Percentiles rank a stretch among this genome's conserved stretches.
Conservation (phyloP, 1,284 basidiomycete species). For the Pseudozyma pruni region DNA sequence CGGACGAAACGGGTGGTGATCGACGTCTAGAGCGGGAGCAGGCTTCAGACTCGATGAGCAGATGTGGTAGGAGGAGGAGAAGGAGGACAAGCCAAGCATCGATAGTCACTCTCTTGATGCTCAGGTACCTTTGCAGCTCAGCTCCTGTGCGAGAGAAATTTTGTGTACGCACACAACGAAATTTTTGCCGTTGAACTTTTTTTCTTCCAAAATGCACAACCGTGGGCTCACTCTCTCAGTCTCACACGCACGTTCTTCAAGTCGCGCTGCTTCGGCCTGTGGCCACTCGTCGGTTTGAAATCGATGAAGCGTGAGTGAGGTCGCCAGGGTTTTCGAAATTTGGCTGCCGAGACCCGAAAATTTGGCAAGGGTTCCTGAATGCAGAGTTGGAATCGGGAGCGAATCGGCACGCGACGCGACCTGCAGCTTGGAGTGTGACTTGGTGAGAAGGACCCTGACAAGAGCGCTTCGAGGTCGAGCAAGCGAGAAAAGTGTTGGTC, state of each 20-base stretch:
- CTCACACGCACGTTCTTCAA: background rate
- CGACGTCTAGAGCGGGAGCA: constrained; percentile 3
- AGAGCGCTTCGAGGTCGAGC: background rate
- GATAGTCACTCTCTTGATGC: background rate
- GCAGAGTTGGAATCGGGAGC: background rate
- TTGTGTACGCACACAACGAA: background rate
- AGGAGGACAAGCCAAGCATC: background rate
- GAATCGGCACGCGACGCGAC: constrained; percentile 36
- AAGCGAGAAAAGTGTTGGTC: constrained; percentile 29
- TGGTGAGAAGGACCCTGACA: background rate
- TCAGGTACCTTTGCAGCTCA: too few species aligned
- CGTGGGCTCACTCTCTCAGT: background rate
- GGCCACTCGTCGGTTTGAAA: constrained; percentile 16
- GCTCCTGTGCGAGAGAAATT: background rate
- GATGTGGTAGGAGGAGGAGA: constrained; percentile 15
- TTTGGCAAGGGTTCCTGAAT: too few species aligned
- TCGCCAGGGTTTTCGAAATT: too few species aligned
- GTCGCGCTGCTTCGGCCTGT: constrained; percentile 4
- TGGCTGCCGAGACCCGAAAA: too few species aligned
- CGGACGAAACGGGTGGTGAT: background rate
- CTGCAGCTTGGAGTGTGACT: background rate
- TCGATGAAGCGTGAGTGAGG: constrained; percentile 2
- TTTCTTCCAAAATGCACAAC: constrained; percentile 10
- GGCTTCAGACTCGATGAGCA: constrained; percentile 14
- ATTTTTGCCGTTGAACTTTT: constrained; percentile 6